These are phyloP conservation scores for Murraya koenigii DNA, from an alignment of 345 rosid species.

Conservation along the genomic window DNA sequence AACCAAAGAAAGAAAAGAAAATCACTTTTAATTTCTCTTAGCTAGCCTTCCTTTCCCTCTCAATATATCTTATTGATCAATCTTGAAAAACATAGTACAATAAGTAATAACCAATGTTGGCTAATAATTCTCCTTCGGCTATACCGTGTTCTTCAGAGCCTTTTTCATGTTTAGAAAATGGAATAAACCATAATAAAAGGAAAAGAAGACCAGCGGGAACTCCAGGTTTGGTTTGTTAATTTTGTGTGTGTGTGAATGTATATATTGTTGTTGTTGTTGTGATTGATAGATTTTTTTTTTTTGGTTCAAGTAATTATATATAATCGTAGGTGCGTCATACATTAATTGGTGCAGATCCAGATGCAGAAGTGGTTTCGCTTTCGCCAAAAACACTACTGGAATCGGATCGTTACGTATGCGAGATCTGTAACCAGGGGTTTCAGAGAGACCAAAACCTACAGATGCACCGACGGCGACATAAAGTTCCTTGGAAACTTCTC, in stretches of 20 bases:
- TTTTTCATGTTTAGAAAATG: conserved; percentile 39
- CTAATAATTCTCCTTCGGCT: conserved; percentile 25
- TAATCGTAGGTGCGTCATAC: too few relatives aligned
- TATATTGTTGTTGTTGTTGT: too few relatives aligned
- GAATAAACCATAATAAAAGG: conserved; percentile 52
- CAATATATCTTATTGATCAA: neutral
- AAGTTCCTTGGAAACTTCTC: conserved; percentile 97
- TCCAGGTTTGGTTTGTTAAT: conserved; percentile 51
- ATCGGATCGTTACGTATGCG: conserved; percentile 91
- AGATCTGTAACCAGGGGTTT: conserved; percentile 98
- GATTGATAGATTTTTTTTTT: too few relatives aligned
- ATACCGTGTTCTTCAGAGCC: conserved; percentile 38
- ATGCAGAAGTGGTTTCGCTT: conserved; percentile 86
- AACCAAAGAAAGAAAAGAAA: conserved; percentile 28
- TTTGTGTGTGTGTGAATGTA: neutral
- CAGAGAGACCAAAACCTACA: conserved; percentile 97
- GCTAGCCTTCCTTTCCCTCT: neutral
- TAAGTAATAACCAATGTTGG: conserved; percentile 29
- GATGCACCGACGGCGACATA: conserved; percentile 95
- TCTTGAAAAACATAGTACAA: neutral
- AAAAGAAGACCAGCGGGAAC: conserved; percentile 89
- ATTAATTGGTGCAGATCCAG: conserved; percentile 63
- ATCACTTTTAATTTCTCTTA: conserved; percentile 7
- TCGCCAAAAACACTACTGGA: conserved; percentile 88
- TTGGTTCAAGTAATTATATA: too few relatives aligned